Evolutionary conservation across 306 rosid species (phyloP), one percentile per base, ranked within the genome.

Genomic region (Dryas octopetala): DNA sequence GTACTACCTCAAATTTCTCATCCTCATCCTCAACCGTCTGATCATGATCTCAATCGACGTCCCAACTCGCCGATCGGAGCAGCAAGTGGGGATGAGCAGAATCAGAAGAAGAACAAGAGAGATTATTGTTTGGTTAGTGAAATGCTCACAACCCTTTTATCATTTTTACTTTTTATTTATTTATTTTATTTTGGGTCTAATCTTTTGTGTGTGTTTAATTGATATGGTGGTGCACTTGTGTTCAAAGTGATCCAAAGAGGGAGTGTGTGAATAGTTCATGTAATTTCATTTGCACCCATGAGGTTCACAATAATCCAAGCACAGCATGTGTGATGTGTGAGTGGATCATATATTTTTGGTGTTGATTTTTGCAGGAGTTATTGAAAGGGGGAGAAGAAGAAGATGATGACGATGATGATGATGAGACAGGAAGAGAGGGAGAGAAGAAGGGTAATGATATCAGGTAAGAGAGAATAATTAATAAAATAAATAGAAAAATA

Each of bases 201-300:
- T 32, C 38, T 32, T 32, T 32, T 32, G 38, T 47, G 69, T 74
- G 14, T 74, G 43, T 43, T 76, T 43, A 60, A 53, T 71, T 78
- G 3, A 59, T 67, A 38, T 43, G 65, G 86, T 86, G 96, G 87
- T 90, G 96, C 96, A 91, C 83, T 82, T 84, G 47, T 76, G 79
- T 80, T 66, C 52, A 75, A 58, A 78, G 82, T 71, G 76, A 68
- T 15, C 50, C 71, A 69, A 62, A 66, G 68, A 76, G 66, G 70
- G 65, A 32, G 38, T 32, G 38, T 32, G 38, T 32, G 38, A 32
- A 32, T 32, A 32, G 38, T 32, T 32, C 38, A 32, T 32, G 15
- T 43, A 67, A 43, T 41, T 73, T 55, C 57, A 62, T 77, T 76
- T 83, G 78, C 71, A 74, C 85, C 60, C 71, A 61, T 48, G 26